Evolutionary conservation across 169 alveolate species (phyloP), one percentile per base, ranked within the genome.

Genomic region (Plasmodium reichenowi): DNA sequence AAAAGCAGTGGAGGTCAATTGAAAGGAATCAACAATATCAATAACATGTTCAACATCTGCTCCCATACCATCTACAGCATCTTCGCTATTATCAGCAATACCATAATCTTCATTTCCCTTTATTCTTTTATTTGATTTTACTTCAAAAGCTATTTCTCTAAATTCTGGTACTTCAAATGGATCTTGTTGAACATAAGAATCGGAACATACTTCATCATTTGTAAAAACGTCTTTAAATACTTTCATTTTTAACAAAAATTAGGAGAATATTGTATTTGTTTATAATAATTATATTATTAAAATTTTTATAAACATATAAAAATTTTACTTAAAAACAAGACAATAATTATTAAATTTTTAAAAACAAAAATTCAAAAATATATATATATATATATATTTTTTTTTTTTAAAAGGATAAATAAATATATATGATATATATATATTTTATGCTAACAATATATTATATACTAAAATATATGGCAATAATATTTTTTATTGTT

Each of bases 201-300:
- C 98, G 52, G 98, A 96, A 94, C 97, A 95, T 86, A 96, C 97
- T 93, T 96, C 98, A 91, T 96, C 98, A 68, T 97, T 97, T 74
- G 98, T 94, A 91, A 95, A 95, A 48, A 96, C 92, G 93, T 95
- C 96, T 91, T 95, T 96, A 95, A 92, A 96, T 71, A 96, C 98
- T 95, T 93, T 71, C 96, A 94, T 94, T 71, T 87, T 90, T 24
- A n/a, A 47, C 15, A 20, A 12, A 78, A 66, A 26, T 38, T 38
- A 56, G 50, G 32, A 64, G 29, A 22, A 58, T 64, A 47, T 22
- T 58, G 32, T 10, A 10, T 20, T 17, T 38, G 8, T 38, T 38
- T 38, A 38, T 38, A 29, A 60, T 6, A 63, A 26, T 29, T 54
- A 58, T 29, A 43, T 8, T 54, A 24, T 47, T 43, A 59, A 13